Base-by-base conservation (phyloP, 2,329 filamentous ascomycete genomes). In the Penicillium crustosum region DNA sequence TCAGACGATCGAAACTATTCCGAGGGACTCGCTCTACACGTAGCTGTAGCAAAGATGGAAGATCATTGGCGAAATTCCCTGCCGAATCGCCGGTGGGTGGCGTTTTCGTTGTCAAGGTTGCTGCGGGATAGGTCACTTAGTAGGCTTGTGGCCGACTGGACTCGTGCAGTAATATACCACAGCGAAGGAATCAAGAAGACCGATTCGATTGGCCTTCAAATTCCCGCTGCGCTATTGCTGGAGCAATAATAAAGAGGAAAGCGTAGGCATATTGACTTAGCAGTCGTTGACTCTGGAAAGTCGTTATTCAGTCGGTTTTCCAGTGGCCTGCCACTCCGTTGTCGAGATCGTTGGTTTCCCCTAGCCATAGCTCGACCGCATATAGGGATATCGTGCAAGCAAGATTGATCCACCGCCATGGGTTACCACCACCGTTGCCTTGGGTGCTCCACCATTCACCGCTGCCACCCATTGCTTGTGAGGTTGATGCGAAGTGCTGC, bases 351-450 rank as follows among this genome's bases (percentile, higher is more conserved):
- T 80, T 75, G 53, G 77, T 71, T 63, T 89, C 89, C 23, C 91
- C 90, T 12, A 97, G 83, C 70, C 93, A 93, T 53, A 97, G 79
- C 76, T 99, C 94, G 43, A 97, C 82, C 4, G 91, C 89, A 72
- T 99, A 99, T 17, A 97, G 78, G 7, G 84, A 83, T 89, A 97
- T 95, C 0, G 93, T 97, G 49, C 88, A 86, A 6, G 88, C 90
- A 42, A 97, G 82, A 67, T 99, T 99, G 66, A 94, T 84, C 94
- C 94, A 97, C 54, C 93, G 84, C 90, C 91, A 96, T 19, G 90
- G 83, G 70, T 94, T 95, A 19, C 92, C 91, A 13, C 91, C 92
- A 4, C 87, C 90, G 6, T 89, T 91, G 17, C 91, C 90, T 68
- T 93, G 88, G 51, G 90, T 87, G 2, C 88, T 93, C 92, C 93